Evolutionary conservation across 345 rosid species (phyloP).

Genomic region (Sisymbrium altissimum): DNA sequence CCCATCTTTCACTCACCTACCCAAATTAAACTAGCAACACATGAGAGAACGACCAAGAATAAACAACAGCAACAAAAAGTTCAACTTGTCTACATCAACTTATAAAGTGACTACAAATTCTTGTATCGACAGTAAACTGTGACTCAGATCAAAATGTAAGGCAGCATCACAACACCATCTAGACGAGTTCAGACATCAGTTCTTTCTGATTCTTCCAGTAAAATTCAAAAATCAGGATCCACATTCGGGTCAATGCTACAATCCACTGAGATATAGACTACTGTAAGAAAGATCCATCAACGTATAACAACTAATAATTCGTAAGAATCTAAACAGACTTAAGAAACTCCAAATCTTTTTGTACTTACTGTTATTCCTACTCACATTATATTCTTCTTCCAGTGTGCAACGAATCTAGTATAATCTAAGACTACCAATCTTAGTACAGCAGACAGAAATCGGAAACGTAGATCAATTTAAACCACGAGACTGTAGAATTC

Average conservation of each 20-base stretch:
- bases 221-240: no score
- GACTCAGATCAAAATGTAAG: no score
- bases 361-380: background rate
- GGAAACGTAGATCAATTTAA: background rate
- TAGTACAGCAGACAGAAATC: background rate
- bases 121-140: no score
- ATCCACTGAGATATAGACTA: no score
- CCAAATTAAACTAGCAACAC: background rate
- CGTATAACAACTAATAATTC: no score
- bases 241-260: background rate
- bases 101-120: background rate
- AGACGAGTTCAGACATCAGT: background rate
- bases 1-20: slow-evolving; percentile 48
- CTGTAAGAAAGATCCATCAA: background rate
- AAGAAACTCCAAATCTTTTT: background rate
- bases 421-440: background rate
- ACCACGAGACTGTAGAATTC: background rate
- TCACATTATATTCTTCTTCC: background rate
- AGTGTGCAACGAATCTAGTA: background rate
- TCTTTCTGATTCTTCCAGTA: background rate
- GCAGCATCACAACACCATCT: no score
- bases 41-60: background rate
- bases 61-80: background rate
- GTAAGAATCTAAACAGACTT: background rate
- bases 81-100: background rate